These are phyloP conservation scores for Oehlia diaphana DNA, from an alignment of 192 early-diverging fungal species.

Conservation along the genomic window DNA sequence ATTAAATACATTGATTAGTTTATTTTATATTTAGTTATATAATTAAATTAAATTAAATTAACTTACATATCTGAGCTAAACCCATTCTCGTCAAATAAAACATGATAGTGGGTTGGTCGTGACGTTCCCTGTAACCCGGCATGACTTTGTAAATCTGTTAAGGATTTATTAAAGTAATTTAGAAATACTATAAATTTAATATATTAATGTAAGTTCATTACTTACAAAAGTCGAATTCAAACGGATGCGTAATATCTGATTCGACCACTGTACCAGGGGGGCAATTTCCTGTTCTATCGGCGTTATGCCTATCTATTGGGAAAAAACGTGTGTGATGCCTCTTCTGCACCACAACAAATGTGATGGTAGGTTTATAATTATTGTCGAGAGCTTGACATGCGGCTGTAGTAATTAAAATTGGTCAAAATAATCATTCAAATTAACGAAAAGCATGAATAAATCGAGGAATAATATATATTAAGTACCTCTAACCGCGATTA, in stretches of 20 bases:
- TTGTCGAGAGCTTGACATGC: constrained; percentile 64
- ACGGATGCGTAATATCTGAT: constrained; percentile 70
- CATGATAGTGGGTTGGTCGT: constrained; percentile 92
- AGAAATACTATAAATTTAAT: neutral
- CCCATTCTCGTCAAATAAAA: constrained; percentile 83
- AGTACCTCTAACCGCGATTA: constrained; percentile 58
- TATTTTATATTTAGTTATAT: neutral
- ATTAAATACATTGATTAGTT: neutral
- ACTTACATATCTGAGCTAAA: constrained; percentile 64
- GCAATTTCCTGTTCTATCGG: constrained; percentile 79
- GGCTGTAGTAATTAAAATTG: constrained; percentile 37
- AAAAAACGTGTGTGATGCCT: constrained; percentile 90
- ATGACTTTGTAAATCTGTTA: constrained; percentile 76
- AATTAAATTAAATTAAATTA: neutral
- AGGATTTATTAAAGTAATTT: neutral
- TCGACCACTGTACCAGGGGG: constrained; percentile 82
- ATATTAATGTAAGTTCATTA: neutral
- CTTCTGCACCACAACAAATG: constrained; percentile 85
- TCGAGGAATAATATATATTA: neutral
- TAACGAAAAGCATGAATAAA: neutral
- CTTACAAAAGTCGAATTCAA: constrained; percentile 82
- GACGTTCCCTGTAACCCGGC: constrained; percentile 92
- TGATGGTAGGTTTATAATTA: constrained; percentile 76
- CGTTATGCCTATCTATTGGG: constrained; percentile 57
- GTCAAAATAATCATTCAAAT: neutral